These are phyloP conservation scores for Leptographium wingfieldii DNA, from an alignment of 2,329 filamentous ascomycete genomes.

Conservation along the genomic window DNA sequence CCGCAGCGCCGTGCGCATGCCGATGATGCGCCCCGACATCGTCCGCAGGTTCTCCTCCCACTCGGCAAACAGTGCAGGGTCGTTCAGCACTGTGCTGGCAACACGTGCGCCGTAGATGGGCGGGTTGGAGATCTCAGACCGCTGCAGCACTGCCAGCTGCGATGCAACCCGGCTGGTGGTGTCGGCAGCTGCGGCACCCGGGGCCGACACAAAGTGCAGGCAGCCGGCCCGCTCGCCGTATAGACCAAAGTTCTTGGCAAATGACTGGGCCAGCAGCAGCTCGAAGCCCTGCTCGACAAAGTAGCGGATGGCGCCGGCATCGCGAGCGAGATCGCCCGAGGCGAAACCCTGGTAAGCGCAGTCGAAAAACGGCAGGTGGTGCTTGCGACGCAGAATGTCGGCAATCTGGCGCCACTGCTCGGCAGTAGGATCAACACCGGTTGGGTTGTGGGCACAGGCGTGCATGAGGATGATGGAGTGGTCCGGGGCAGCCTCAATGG, in stretches of 20 bases:
- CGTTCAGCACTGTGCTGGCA: conserved; percentile 73
- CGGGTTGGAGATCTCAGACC: conserved; percentile 94
- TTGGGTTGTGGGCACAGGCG: conserved; percentile 96
- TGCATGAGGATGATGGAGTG: conserved; percentile 83
- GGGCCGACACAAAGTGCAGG: conserved; percentile 82
- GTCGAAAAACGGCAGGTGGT: conserved; percentile 97
- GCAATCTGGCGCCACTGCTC: conserved; percentile 94
- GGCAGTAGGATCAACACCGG: conserved; percentile 84
- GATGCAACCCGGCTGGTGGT: conserved; percentile 58
- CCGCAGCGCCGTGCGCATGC: conserved; percentile 72
- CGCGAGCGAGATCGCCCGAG: conserved; percentile 71
- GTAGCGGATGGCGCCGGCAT: conserved; percentile 87
- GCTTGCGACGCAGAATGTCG: conserved; percentile 57
- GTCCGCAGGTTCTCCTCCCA: conserved; percentile 87
- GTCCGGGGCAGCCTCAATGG: conserved; percentile 58
- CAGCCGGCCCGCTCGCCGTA: conserved; percentile 94
- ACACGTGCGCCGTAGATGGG: conserved; percentile 90
- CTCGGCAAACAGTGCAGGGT: conserved; percentile 66
- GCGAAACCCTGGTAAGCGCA: conserved; percentile 96
- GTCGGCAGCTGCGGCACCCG: conserved; percentile 50
- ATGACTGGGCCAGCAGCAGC: conserved; percentile 79
- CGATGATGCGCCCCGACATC: conserved; percentile 91
- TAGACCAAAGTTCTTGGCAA: conserved; percentile 96
- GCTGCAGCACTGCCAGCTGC: conserved; percentile 87
- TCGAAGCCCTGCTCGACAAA: conserved; percentile 89